Base-by-base conservation (phyloP, 73 alveolate genomes). In the Uronychia binucleata region DNA sequence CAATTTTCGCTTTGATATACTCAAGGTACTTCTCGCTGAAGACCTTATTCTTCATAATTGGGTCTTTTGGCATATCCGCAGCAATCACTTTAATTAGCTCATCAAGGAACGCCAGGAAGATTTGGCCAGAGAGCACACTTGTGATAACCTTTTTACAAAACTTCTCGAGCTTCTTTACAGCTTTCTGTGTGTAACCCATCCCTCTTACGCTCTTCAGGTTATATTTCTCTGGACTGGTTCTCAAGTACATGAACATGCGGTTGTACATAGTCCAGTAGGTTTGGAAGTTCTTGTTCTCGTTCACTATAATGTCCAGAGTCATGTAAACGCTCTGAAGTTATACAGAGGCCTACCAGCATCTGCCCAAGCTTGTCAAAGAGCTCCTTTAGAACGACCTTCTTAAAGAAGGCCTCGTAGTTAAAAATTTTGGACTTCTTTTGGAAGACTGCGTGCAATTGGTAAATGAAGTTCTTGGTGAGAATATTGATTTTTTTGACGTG, bases 201-300 rank as follows among this genome's bases (percentile, higher is more conserved):
- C 5, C 5, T 11, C 67, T 46, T 46, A 46, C 67, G 19, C 74
- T 67, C 58, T 87, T 94, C 59, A 92, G 86, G 57, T 89, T 90
- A 78, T 83, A 96, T 58, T 95, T 95, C 5, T 81, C 75, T 34
- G 97, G 97, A 32, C 87, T 96, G 30, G 88, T 87, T 77, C 91
- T 91, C 1, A 91, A 94, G 59, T 87, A 83, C 58, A 91, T 75
- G 83, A 95, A 74, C 99, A 95, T 95, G 87, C 96, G 86, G 60
- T 93, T 92, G 77, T 92, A 95, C 82, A 88, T 77, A 31, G 94
- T 93, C 98, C 98, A 95, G 80, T 94, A 96, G 33, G 89, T 84
- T 28, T 84, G 83, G 35, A 95, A 86, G 82, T 95, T 93, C 33
- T 92, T 88, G 80, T 95, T 95, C 74, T 95, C 97, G 28, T 86